phyloP scores from a whole-genome alignment of 768 basidiomycete genomes.

The Collybia mongolica region DNA sequence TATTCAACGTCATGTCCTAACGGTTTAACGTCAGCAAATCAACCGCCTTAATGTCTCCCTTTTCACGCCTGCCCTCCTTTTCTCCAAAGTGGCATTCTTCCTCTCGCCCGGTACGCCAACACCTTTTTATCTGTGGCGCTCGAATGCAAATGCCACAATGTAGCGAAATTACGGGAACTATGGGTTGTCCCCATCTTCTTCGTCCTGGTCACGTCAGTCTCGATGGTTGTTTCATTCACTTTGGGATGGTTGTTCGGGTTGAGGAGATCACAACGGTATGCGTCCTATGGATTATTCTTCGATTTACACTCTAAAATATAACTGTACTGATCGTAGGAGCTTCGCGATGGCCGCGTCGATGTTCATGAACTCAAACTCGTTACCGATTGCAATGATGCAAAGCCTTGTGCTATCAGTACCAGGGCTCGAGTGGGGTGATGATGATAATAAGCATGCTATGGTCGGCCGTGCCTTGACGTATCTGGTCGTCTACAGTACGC shows the following conservation, averaged over 20 bases:
- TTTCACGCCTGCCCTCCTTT: slow-evolving; percentile 85
- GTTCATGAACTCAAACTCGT: slow-evolving; percentile 94
- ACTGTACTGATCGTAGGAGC: slow-evolving; percentile 38
- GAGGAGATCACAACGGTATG: slow-evolving; percentile 73
- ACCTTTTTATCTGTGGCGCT: neutral
- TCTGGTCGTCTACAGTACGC: slow-evolving; percentile 87
- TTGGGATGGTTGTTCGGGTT: slow-evolving; percentile 67
- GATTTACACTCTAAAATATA: neutral
- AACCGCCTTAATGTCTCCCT: slow-evolving; percentile 85
- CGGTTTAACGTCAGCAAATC: slow-evolving; percentile 49
- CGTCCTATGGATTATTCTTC: neutral
- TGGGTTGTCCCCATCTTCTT: slow-evolving; percentile 91
- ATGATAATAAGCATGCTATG: slow-evolving; percentile 87
- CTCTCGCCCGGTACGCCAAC: slow-evolving; percentile 63
- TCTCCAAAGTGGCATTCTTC: slow-evolving; percentile 95
- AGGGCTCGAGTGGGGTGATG: slow-evolving; percentile 74
- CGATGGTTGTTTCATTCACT: slow-evolving; percentile 63
- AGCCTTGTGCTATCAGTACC: slow-evolving; percentile 82
- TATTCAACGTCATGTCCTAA: neutral
- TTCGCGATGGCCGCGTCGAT: slow-evolving; percentile 82
- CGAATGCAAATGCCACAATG: neutral
- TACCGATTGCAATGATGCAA: slow-evolving; percentile 95
- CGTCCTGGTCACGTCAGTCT: slow-evolving; percentile 67
- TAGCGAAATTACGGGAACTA: slow-evolving; percentile 76
- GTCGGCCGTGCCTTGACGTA: slow-evolving; percentile 89